Evolutionary conservation across 225 moss, liverwort and hornwort species (phyloP), one percentile per base, ranked within the genome.

Genomic region (Climacium dendroides): DNA sequence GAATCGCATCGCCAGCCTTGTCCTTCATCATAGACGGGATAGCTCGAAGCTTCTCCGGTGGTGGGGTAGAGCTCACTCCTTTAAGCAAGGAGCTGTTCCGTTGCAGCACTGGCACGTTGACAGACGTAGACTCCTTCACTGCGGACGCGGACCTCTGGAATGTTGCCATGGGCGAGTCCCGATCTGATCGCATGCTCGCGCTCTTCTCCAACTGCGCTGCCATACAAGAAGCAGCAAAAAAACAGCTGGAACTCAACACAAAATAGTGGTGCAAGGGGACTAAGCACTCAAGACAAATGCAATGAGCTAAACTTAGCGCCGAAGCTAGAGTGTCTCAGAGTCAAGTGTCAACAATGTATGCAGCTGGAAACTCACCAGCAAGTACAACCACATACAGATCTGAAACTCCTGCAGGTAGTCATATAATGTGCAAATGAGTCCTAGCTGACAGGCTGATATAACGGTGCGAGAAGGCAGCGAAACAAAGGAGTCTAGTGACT

Each of bases 131-230:
- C 85, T 94, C 94, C 87, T 94, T 94, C 89, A 92, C 87, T 2
- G 91, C 2, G 15, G 94, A 94, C 17, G 85, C 91, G 16, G 91
- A 91, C 88, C 94, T 88, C 89, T 94, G 94, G 35, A 94, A 88
- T 35, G 94, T 90, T 52, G 94, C 94, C 94, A 94, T 94, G 15
- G 92, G 85, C 66, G 89, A 88, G 79, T 91, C 89, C 84, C 92
- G 90, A 81, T 93, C 93, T 25, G 86, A 88, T 83, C 92, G 86
- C 87, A 94, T 85, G 43, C 91, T 94, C 77, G 65, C 80, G 85
- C 92, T 92, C 67, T 61, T 89, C 66, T 92, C 92, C 85, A 92
- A 85, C 92, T 78, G 81, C 83, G 80, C 92, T 90, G 92, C 93
- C 93, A 93, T 93, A 80, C 89, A 93, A 89, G 43, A 48, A 65